phyloP scores from a whole-genome alignment of 495 filamentous ascomycete genomes.

The Daldinia concentrica region DNA sequence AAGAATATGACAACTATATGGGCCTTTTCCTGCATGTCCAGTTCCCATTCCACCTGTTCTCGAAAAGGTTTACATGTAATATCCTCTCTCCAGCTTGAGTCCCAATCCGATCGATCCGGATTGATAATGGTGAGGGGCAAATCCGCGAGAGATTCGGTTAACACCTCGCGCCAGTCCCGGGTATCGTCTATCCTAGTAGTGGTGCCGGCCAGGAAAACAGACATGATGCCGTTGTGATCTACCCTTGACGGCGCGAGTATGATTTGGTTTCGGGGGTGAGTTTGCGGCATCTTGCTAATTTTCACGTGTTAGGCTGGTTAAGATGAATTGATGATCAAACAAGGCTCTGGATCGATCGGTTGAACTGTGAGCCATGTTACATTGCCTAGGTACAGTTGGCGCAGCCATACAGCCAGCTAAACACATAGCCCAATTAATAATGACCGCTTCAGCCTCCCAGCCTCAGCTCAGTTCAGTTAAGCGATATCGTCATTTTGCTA shows the following conservation, averaged over 20 bases:
- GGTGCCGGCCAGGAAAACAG: conserved; percentile 58
- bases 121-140: conserved; percentile 67
- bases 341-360: conserved; percentile 4
- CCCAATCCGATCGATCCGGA: conserved; percentile 64
- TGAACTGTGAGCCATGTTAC: background rate
- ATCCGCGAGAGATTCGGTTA: conserved; percentile 48
- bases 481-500: background rate
- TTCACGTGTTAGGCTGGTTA: background rate
- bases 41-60: conserved; percentile 68
- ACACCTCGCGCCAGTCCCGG: conserved; percentile 53
- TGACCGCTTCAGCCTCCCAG: background rate
- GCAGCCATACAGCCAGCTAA: background rate
- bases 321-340: conserved; percentile 5
- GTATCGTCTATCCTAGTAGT: conserved; percentile 41
- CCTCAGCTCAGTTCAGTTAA: background rate
- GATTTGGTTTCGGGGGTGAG: conserved; percentile 42
- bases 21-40: conserved; percentile 61
- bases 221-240: conserved; percentile 32
- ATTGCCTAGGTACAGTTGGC: background rate
- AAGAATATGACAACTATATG: conserved; percentile 67
- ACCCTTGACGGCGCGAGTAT: conserved; percentile 49
- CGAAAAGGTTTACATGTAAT: conserved; percentile 54
- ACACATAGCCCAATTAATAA: background rate
- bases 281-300: conserved; percentile 20
- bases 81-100: conserved; percentile 60